phyloP scores from a whole-genome alignment of 768 basidiomycete species.

The Artomyces pyxidatus region DNA sequence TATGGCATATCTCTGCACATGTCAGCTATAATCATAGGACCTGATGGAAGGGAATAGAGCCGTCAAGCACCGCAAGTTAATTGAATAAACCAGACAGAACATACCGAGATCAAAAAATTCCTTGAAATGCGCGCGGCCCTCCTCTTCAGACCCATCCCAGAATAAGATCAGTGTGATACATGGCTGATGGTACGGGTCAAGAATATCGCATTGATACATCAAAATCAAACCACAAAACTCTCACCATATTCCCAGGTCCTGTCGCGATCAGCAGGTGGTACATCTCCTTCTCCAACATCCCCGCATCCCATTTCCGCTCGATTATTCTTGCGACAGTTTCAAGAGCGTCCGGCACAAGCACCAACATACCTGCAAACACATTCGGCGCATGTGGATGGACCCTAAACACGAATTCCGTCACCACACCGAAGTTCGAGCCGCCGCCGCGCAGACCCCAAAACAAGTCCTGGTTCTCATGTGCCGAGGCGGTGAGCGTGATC shows the following conservation, averaged over 20 bases:
- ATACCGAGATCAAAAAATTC: slow-evolving; percentile 36
- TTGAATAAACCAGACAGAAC: not conserved
- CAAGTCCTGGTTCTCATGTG: slow-evolving; percentile 27
- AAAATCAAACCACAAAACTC: slow-evolving; percentile 1
- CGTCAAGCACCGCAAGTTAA: not conserved
- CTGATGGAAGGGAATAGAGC: slow-evolving; percentile 27
- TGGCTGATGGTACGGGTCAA: slow-evolving; percentile 25
- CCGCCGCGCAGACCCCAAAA: slow-evolving; percentile 45
- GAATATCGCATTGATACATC: not conserved
- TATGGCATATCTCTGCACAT: slow-evolving; percentile 37
- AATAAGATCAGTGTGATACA: slow-evolving; percentile 29
- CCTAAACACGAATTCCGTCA: slow-evolving; percentile 38
- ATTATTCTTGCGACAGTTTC: slow-evolving; percentile 18
- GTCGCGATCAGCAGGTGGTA: slow-evolving; percentile 28
- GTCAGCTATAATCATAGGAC: slow-evolving; percentile 18
- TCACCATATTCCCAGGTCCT: slow-evolving; percentile 32
- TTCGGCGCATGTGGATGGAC: slow-evolving; percentile 40
- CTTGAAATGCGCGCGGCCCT: slow-evolving; percentile 36
- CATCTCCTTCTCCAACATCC: slow-evolving; percentile 28
- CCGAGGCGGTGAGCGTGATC: slow-evolving; percentile 23
- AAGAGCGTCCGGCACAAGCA: slow-evolving; percentile 25
- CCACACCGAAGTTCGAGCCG: slow-evolving; percentile 45
- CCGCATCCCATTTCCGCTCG: slow-evolving; percentile 28
- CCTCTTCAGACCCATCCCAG: slow-evolving; percentile 41
- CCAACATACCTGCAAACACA: slow-evolving; percentile 35